A percentile compares a stretch with the other conserved stretches of the same genome.
Conservation (phyloP, 2,329 filamentous ascomycete genomes). For the Fusarium sarcochroum region DNA sequence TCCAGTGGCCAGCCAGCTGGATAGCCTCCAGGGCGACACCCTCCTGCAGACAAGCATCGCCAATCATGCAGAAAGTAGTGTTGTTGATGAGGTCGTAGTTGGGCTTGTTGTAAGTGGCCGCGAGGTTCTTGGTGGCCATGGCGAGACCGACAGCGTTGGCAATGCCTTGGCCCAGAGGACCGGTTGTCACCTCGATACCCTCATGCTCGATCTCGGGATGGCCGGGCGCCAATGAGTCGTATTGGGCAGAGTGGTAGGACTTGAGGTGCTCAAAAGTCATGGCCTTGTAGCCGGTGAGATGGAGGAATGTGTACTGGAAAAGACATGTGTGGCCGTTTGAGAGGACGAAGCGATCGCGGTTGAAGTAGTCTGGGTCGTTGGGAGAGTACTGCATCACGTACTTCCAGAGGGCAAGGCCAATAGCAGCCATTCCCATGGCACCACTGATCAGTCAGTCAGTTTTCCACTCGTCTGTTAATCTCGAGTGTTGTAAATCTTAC, state of each 20-base stretch:
- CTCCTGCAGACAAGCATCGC: conserved; percentile 71
- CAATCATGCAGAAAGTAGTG: conserved; percentile 69
- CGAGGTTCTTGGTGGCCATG: conserved; percentile 69
- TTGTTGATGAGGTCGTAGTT: conserved; percentile 64
- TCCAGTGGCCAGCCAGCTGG: conserved; percentile 68
- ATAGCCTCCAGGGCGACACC: conserved; percentile 71
- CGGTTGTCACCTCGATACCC: conserved; percentile 71
- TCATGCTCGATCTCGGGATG: conserved; percentile 71
- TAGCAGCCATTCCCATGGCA: conserved; percentile 73
- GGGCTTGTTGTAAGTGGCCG: conserved; percentile 66
- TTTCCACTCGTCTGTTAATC: not conserved
- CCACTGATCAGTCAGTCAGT: conserved; percentile 42
- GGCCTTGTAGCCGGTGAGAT: conserved; percentile 66
- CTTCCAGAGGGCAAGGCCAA: conserved; percentile 72
- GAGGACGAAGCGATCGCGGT: conserved; percentile 73
- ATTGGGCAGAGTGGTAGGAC: conserved; percentile 62
- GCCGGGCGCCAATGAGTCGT: conserved; percentile 66
- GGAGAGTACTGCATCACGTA: conserved; percentile 74
- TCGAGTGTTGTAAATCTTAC: conserved; percentile 54
- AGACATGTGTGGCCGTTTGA: conserved; percentile 72
- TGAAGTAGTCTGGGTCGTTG: conserved; percentile 68
- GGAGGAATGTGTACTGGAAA: conserved; percentile 67
- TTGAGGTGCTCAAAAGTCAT: conserved; percentile 72
- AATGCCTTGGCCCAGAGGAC: conserved; percentile 71
- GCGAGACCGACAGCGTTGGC: conserved; percentile 72